phyloP scores from a whole-genome alignment of 179 eudicot species.

The Vitellaria paradoxa region DNA sequence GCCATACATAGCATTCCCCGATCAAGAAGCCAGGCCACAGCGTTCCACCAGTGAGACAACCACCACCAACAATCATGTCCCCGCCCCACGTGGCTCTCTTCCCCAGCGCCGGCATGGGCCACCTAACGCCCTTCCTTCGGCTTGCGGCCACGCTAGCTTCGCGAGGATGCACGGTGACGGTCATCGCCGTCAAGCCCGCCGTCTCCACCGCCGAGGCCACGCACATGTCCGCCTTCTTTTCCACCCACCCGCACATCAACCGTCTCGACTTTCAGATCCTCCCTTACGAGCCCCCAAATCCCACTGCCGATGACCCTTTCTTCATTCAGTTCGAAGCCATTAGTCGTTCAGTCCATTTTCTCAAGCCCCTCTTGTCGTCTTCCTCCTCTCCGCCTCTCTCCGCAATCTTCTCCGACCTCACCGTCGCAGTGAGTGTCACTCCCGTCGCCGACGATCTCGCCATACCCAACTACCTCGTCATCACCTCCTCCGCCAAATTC shows the following conservation, averaged over 20 bases:
- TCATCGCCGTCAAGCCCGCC: constrained; percentile 40
- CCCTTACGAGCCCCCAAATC: constrained; percentile 21
- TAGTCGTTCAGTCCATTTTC: constrained; percentile 34
- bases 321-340: constrained; percentile 36
- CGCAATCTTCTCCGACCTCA: constrained; percentile 44
- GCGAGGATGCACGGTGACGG: constrained; percentile 28
- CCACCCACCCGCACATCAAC: constrained; percentile 35
- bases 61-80: too few species aligned
- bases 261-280: constrained; percentile 36
- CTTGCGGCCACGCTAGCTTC: constrained; percentile 44
- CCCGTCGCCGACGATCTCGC: constrained; percentile 17
- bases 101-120: constrained; percentile 59
- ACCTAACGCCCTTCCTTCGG: constrained; percentile 53
- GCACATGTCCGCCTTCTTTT: constrained; percentile 35
- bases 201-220: constrained; percentile 43
- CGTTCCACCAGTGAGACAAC: too few species aligned
- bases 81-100: constrained; percentile 42
- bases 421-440: constrained; percentile 23
- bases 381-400: constrained; percentile 37
- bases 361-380: constrained; percentile 29
- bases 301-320: constrained; percentile 40
- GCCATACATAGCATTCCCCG: too few species aligned
- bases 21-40: too few species aligned
- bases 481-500: constrained; percentile 44
- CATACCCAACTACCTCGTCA: constrained; percentile 27